Evolutionary conservation across 352 stramenopile species (phyloP).

Genomic region (Globisporangium parvum): DNA sequence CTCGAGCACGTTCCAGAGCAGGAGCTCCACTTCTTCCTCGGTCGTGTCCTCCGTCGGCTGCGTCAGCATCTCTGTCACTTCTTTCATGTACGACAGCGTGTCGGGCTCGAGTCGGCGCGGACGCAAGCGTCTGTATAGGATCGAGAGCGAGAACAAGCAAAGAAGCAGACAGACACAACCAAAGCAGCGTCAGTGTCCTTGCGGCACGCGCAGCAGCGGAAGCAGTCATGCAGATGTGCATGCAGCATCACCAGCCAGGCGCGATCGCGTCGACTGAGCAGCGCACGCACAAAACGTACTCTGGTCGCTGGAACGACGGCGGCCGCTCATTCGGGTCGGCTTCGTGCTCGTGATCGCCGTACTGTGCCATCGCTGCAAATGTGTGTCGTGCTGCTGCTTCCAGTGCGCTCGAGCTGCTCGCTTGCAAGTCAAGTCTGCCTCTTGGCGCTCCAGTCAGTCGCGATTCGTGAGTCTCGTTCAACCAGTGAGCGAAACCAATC

Average conservation of each 20-base stretch:
- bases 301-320: conserved; percentile 10
- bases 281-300: conserved; percentile 3
- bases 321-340: conserved; percentile 7
- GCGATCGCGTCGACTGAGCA: no score
- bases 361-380: not conserved
- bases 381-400: not conserved
- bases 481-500: no score
- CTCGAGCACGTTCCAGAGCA: conserved; percentile 81
- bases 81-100: conserved; percentile 77
- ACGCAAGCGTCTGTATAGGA: conserved; percentile 41
- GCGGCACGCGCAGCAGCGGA: not conserved
- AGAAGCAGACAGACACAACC: not conserved
- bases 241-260: not conserved
- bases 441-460: no score
- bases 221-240: not conserved
- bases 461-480: no score
- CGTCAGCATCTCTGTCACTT: conserved; percentile 73
- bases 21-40: conserved; percentile 47
- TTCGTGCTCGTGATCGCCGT: conserved; percentile 5
- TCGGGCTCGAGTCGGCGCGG: conserved; percentile 70
- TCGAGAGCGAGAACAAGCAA: not conserved
- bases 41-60: conserved; percentile 41
- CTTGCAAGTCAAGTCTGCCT: no score
- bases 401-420: not conserved
- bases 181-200: not conserved